Conservation (phyloP, 73 alveolate genomes). For the Symbiodinium pilosum region DNA sequence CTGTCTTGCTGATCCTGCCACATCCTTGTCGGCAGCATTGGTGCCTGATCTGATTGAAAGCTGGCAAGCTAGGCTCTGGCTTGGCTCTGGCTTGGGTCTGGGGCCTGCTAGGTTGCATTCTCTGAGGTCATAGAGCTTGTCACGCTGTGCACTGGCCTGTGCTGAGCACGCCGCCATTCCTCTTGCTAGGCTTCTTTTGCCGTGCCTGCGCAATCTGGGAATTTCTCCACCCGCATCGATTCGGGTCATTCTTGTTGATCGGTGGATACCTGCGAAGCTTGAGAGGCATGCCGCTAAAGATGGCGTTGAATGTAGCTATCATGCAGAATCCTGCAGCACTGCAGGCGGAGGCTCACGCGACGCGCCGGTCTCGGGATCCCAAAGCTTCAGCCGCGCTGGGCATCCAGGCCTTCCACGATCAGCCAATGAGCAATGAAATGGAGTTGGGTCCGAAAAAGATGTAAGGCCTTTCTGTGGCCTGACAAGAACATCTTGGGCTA, state of each 20-base stretch:
- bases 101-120: conserved; percentile 90
- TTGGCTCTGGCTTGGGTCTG: conserved; percentile 34
- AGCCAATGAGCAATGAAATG: too few relatives aligned
- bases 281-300: too few relatives aligned
- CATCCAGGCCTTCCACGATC: conserved; percentile 21
- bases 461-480: too few relatives aligned
- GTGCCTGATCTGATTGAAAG: neutral
- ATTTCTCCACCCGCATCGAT: conserved; percentile 36
- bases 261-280: conserved; percentile 75
- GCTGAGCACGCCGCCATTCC: neutral
- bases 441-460: too few relatives aligned
- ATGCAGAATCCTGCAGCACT: too few relatives aligned
- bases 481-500: too few relatives aligned
- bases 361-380: conserved; percentile 11
- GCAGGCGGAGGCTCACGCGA: neutral
- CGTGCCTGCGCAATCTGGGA: conserved; percentile 64
- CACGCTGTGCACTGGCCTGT: conserved; percentile 84
- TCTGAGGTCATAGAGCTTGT: conserved; percentile 68
- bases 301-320: too few relatives aligned
- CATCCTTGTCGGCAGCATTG: conserved; percentile 44
- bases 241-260: conserved; percentile 71
- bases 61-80: neutral
- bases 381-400: conserved; percentile 9
- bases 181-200: neutral
- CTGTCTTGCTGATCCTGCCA: neutral